These are phyloP conservation scores for Otatea glauca DNA, from an alignment of 176 grass and related monocot genomes.

Conservation along the genomic window DNA sequence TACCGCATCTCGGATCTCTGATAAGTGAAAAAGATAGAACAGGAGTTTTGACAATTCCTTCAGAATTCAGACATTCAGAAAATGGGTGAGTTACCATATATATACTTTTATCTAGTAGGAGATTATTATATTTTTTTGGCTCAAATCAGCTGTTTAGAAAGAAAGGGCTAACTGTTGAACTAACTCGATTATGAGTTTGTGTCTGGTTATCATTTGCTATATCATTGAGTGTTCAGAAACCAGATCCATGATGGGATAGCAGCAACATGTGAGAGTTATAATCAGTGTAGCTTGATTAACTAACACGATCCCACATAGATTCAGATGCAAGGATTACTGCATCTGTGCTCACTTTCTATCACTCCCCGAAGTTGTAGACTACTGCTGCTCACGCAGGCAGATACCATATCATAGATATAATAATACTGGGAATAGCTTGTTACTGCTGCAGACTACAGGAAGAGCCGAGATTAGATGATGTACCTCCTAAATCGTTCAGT, in stretches of 20 bases:
- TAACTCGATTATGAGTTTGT: neutral
- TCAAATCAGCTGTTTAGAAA: neutral
- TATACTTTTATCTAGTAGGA: neutral
- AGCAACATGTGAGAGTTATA: neutral
- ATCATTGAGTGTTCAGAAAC: neutral
- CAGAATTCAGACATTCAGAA: neutral
- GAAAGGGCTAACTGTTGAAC: neutral
- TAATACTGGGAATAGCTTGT: neutral
- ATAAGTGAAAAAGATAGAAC: neutral
- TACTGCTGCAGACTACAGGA: neutral
- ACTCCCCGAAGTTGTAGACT: neutral
- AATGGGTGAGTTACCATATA: neutral
- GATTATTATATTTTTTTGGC: neutral
- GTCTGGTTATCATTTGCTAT: slow-evolving; percentile 1
- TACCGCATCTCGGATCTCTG: neutral
- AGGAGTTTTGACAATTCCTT: neutral
- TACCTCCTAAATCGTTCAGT: neutral
- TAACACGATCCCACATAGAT: neutral
- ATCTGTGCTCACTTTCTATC: neutral
- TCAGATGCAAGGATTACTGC: neutral
- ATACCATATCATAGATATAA: neutral
- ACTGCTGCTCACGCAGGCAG: neutral
- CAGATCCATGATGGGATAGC: neutral
- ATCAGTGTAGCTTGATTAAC: neutral
- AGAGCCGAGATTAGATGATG: neutral